Evolutionary conservation across 208 protist species (phyloP).

Genomic region (Leishmania gerbilli): DNA sequence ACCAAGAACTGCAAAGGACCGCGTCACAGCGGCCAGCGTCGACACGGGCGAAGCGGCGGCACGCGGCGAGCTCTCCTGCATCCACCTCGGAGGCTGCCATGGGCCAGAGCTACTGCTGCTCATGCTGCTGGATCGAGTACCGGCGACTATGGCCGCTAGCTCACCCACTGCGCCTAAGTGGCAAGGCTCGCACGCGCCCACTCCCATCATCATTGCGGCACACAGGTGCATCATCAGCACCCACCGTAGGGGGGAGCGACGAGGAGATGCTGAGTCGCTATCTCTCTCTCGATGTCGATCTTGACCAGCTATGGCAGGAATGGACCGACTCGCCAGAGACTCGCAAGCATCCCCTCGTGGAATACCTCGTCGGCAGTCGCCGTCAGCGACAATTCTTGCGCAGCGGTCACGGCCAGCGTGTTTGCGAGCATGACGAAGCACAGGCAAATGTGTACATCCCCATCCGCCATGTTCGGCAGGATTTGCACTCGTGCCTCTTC

Average conservation of each 20-base stretch:
- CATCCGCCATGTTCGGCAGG: slow-evolving; percentile 69
- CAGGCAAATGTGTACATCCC: neutral
- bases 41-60: neutral
- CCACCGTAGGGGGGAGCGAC: slow-evolving; percentile 16
- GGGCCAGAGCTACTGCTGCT: neutral
- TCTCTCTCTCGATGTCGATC: slow-evolving; percentile 69
- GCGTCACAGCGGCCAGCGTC: neutral
- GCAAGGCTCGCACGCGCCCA: neutral
- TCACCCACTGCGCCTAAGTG: neutral
- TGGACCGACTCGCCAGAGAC: slow-evolving; percentile 64
- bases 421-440: slow-evolving; percentile 11
- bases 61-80: neutral
- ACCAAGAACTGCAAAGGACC: neutral
- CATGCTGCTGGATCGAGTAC: slow-evolving; percentile 21
- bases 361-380: slow-evolving; percentile 26
- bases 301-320: slow-evolving; percentile 45
- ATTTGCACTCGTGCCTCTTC: slow-evolving; percentile 75
- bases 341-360: slow-evolving; percentile 56
- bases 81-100: slow-evolving; percentile 1
- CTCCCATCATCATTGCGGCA: neutral
- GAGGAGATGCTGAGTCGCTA: slow-evolving; percentile 51
- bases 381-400: neutral
- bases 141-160: slow-evolving; percentile 9
- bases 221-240: neutral
- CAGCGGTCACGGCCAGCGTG: neutral